These are phyloP conservation scores for Ulota crispa DNA, from an alignment of 225 moss, liverwort and hornwort genomes.

Conservation along the genomic window DNA sequence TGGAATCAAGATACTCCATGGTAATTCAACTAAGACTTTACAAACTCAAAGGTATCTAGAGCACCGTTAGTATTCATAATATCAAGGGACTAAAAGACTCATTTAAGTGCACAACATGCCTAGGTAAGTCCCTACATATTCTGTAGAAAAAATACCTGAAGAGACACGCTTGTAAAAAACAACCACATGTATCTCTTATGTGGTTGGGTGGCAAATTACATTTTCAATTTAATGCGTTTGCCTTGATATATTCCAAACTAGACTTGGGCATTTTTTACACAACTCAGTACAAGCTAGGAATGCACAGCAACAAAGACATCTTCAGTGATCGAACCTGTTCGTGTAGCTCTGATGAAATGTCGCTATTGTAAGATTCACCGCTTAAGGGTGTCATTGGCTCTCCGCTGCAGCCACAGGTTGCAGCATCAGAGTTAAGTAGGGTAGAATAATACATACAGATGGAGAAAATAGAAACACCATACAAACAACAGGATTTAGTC, in stretches of 20 bases:
- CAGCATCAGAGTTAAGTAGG: not conserved
- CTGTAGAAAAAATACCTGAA: not conserved
- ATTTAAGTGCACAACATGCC: not conserved
- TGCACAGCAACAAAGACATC: not conserved
- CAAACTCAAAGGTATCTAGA: not conserved
- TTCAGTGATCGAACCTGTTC: slow-evolving; percentile 56
- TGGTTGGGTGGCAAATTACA: too few species aligned
- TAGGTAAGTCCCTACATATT: not conserved
- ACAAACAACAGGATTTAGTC: too few species aligned
- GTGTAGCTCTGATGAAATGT: slow-evolving; percentile 69
- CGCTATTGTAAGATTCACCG: slow-evolving; percentile 71
- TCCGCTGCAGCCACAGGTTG: slow-evolving; percentile 43
- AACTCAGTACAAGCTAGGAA: not conserved
- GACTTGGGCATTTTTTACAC: not conserved
- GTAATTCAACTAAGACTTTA: not conserved
- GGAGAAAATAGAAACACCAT: not conserved
- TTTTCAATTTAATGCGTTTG: too few species aligned
- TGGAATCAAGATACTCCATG: not conserved
- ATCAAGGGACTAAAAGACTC: not conserved
- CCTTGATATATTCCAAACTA: too few species aligned
- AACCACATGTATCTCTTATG: too few species aligned
- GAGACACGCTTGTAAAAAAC: not conserved
- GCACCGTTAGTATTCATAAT: not conserved
- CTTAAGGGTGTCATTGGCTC: slow-evolving; percentile 76
- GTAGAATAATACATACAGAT: not conserved